Conservation (phyloP, 1,284 basidiomycete species). For the Pterulicium gracile region DNA sequence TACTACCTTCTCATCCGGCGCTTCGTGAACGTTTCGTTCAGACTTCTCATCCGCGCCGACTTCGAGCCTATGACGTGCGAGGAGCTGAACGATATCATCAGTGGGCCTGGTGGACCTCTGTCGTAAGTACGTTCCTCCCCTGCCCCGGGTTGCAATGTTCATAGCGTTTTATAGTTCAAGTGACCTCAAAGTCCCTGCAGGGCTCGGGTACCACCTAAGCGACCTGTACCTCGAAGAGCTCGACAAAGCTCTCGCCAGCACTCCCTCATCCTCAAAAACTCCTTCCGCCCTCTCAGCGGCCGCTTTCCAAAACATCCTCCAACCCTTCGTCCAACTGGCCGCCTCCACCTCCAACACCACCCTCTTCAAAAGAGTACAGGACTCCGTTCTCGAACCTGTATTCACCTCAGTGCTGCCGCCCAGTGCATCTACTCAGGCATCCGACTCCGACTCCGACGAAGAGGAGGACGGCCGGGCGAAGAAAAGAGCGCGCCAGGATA, state of each 20-base stretch:
- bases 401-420: background rate
- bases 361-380: background rate
- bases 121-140: slow-evolving; percentile 38
- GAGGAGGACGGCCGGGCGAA: background rate
- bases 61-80: slow-evolving; percentile 55
- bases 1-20: slow-evolving; percentile 91
- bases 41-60: slow-evolving; percentile 57
- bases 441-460: background rate
- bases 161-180: slow-evolving; percentile 37
- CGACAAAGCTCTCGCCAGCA: slow-evolving; percentile 49
- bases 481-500: background rate
- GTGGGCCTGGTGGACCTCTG: slow-evolving; percentile 58
- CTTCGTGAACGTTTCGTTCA: slow-evolving; percentile 80
- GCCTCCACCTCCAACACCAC: slow-evolving; percentile 4
- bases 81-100: slow-evolving; percentile 62
- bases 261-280: slow-evolving; percentile 9
- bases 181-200: slow-evolving; percentile 67
- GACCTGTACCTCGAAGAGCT: slow-evolving; percentile 92
- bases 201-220: slow-evolving; percentile 76
- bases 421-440: background rate
- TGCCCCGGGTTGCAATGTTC: slow-evolving; percentile 6
- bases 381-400: background rate
- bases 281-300: background rate
- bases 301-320: background rate
- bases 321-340: background rate